Base-by-base conservation (phyloP, 1,139 yeast species). In the Scheffersomyces illinoinensis region DNA sequence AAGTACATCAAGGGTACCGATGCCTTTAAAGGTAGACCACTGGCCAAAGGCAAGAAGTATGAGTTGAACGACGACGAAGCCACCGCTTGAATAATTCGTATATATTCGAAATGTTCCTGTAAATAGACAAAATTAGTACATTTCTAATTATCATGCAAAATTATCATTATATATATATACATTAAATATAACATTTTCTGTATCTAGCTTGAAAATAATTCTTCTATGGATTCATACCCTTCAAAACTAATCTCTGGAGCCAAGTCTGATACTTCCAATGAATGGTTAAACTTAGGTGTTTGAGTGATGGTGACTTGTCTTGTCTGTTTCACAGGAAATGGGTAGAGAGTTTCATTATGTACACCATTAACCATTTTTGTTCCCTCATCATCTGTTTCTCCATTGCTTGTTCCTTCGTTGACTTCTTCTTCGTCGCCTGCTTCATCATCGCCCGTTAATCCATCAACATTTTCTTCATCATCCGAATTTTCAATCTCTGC, bases 1-100 rank as follows among this genome's bases (percentile, higher is more conserved):
- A 88, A 88, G 69, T 90, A 90, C 68, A 76, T 90, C 63, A 86
- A 85, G 64, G 86, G 83, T 20, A 69, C 71, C 53, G 81, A 71
- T 58, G 72, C 72, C 2, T 69, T 70, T 61, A 69, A 67, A 60
- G 66, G 67, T 17, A 64, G 62, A 57, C 67, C 71, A 50, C 20
- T 20, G 26, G n/a, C 21, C 21, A 48, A 48, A n/a, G 51, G 51
- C 21, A 48, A 48, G 26, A 48, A 48, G 51, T 48, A 48, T 24
- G 51, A 48, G 26, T 48, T 21, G 18, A 48, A 48, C n/a, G 51
- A 48, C n/a, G 26, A 48, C 51, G 43, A 33, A 8, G 43, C 43
- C 4, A 12, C 43, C 4, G 17, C 43, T 33, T 33, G 17, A 33
- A 33, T 33, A 33, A 33, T 33, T 33, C 43, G 43, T 10, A 33